Evolutionary conservation across 148 eudicot species (phyloP).

Genomic region (Persicaria maculosa): DNA sequence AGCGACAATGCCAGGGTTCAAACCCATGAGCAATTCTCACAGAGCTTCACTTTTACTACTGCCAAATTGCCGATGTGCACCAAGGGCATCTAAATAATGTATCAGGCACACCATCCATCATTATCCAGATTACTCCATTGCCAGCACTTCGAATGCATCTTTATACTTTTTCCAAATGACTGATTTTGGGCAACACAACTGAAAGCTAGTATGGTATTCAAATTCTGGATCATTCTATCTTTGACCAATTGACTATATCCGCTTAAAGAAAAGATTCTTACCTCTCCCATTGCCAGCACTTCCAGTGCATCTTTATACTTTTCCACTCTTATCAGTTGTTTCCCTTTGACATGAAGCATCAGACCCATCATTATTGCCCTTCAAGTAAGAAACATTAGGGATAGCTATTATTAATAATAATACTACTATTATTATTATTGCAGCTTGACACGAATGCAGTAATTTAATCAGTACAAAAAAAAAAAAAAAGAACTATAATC

Average conservation of each 20-base stretch:
- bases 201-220: background rate
- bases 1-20: no score
- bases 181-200: background rate
- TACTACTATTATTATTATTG: background rate
- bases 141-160: no score
- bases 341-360: slow-evolving; percentile 84
- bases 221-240: background rate
- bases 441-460: background rate
- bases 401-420: background rate
- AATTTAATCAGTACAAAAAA: background rate
- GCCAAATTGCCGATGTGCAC: background rate
- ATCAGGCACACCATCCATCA: background rate
- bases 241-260: background rate
- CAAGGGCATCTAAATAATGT: background rate
- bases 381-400: slow-evolving; percentile 17
- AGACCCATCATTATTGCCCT: slow-evolving; percentile 97
- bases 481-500: background rate
- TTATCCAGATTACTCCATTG: background rate
- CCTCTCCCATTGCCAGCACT: slow-evolving; percentile 93
- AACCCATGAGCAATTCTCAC: no score
- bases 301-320: slow-evolving; percentile 74
- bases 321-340: slow-evolving; percentile 39
- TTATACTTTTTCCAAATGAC: no score
- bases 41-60: background rate
- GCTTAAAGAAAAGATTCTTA: slow-evolving; percentile 20